Evolutionary conservation across 139 green algal genomes (phyloP).

Genomic region (Yamagishiella unicocca): DNA sequence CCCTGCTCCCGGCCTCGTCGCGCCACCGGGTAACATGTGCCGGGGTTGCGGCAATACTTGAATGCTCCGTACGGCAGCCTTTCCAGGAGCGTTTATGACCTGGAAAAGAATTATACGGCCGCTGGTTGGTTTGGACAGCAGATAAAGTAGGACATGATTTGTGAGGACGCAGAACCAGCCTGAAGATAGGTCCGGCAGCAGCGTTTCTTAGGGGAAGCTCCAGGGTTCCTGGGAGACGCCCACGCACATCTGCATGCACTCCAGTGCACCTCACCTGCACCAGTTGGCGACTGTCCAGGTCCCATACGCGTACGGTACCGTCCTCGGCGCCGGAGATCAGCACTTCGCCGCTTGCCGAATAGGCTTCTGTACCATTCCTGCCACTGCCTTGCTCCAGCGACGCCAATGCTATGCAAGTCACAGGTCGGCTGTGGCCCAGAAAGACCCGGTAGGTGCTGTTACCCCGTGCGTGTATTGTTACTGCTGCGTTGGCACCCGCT

Average conservation of each 20-base stretch:
- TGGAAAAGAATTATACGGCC: neutral
- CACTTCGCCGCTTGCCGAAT: neutral
- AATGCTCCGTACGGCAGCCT: slow-evolving; percentile 70
- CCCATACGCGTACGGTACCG: slow-evolving; percentile 80
- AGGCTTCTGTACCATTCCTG: neutral
- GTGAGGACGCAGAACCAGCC: neutral
- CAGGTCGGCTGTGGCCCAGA: slow-evolving; percentile 68
- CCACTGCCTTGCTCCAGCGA: slow-evolving; percentile 39
- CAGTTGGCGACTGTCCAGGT: slow-evolving; percentile 79
- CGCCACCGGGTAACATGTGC: neutral
- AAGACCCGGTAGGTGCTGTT: slow-evolving; percentile 31
- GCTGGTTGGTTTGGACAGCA: neutral
- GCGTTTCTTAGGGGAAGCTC: neutral
- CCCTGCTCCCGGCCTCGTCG: neutral
- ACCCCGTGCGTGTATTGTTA: neutral
- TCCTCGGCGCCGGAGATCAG: slow-evolving; percentile 82
- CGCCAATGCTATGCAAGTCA: slow-evolving; percentile 70
- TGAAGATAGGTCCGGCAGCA: neutral
- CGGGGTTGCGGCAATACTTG: slow-evolving; percentile 59
- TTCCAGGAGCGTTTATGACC: slow-evolving; percentile 64
- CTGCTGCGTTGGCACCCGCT: neutral
- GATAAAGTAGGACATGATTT: neutral
- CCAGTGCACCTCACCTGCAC: slow-evolving; percentile 48
- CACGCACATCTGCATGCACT: neutral
- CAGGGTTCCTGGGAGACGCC: neutral